These are phyloP conservation scores for Tarenaya hassleriana DNA, from an alignment of 345 rosid genomes.

Conservation along the genomic window DNA sequence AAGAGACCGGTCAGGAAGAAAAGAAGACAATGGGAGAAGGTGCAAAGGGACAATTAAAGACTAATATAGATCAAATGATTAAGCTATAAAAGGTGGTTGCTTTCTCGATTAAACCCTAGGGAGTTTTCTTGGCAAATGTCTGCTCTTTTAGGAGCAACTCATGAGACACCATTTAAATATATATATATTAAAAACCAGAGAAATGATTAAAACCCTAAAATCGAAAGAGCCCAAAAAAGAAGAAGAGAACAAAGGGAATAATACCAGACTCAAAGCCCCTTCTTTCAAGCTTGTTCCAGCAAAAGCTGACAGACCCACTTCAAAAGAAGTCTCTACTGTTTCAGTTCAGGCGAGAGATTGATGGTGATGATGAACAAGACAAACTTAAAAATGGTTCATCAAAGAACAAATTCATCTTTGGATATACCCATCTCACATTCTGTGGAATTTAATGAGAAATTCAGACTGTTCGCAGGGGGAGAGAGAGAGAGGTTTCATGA, in stretches of 20 bases:
- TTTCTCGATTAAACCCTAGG: constrained; percentile 2
- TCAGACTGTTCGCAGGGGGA: background rate
- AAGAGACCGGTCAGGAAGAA: constrained; percentile 15
- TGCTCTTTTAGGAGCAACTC: constrained; percentile 23
- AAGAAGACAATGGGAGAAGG: constrained; percentile 8
- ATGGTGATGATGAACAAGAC: background rate
- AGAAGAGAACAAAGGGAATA: constrained; percentile 27
- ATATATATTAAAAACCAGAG: background rate
- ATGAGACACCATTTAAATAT: constrained; percentile 20
- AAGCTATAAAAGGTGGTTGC: constrained; percentile 14
- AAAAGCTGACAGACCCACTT: constrained; percentile 31
- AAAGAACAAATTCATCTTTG: constrained; percentile 6
- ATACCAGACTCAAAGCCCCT: constrained; percentile 11
- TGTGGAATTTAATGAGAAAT: constrained; percentile 1
- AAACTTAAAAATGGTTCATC: constrained; percentile 8
- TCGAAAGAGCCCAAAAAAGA: constrained; percentile 11
- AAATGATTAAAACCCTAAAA: background rate
- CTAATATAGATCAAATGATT: constrained; percentile 15
- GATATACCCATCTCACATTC: background rate
- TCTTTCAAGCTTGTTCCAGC: constrained; percentile 27
- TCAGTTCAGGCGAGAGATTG: constrained; percentile 16
- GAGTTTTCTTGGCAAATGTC: constrained; percentile 4
- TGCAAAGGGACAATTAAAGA: constrained; percentile 6
- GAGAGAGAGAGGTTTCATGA: constrained; percentile 7
- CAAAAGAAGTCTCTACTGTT: constrained; percentile 25